Conservation (phyloP, 495 filamentous ascomycete genomes). For the Baudoinia panamericana region DNA sequence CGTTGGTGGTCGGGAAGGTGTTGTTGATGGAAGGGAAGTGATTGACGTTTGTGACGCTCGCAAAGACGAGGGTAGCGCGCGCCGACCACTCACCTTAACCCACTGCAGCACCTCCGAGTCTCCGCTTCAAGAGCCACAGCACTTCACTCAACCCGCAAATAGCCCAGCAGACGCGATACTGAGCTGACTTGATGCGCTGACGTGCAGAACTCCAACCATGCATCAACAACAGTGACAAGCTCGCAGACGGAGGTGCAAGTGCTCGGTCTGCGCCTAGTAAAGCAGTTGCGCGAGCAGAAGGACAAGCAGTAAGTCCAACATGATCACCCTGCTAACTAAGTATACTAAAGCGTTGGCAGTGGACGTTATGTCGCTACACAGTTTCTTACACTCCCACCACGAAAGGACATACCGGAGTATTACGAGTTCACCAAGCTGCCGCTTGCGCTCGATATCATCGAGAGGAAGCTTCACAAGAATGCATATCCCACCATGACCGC, state of each 20-base stretch:
- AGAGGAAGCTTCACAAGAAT: constrained; percentile 50
- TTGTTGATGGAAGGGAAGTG: constrained; percentile 15
- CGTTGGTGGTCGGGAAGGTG: constrained; percentile 11
- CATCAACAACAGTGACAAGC: too few species aligned
- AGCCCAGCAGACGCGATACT: not conserved
- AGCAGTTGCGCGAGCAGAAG: constrained; percentile 49
- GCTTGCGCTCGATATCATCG: constrained; percentile 61
- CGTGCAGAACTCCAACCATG: constrained; percentile 14
- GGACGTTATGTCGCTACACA: constrained; percentile 54
- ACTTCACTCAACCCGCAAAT: not conserved
- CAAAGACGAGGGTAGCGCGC: constrained; percentile 11
- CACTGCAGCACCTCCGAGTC: constrained; percentile 9
- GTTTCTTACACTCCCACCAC: constrained; percentile 55
- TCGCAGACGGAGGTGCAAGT: constrained; percentile 33
- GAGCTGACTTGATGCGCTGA: constrained; percentile 3
- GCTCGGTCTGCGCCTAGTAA: constrained; percentile 51
- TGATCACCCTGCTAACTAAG: not conserved
- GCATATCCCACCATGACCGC: constrained; percentile 50
- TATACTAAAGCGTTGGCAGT: constrained; percentile 29
- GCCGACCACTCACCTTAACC: constrained; percentile 6
- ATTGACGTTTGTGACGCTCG: constrained; percentile 4
- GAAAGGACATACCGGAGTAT: constrained; percentile 53
- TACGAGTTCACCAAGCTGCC: constrained; percentile 59
- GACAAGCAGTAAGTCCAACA: constrained; percentile 54
- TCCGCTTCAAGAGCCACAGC: constrained; percentile 2